These are phyloP conservation scores for Talaromyces rugulosus DNA, from an alignment of 2,329 filamentous ascomycete species.

Conservation along the genomic window DNA sequence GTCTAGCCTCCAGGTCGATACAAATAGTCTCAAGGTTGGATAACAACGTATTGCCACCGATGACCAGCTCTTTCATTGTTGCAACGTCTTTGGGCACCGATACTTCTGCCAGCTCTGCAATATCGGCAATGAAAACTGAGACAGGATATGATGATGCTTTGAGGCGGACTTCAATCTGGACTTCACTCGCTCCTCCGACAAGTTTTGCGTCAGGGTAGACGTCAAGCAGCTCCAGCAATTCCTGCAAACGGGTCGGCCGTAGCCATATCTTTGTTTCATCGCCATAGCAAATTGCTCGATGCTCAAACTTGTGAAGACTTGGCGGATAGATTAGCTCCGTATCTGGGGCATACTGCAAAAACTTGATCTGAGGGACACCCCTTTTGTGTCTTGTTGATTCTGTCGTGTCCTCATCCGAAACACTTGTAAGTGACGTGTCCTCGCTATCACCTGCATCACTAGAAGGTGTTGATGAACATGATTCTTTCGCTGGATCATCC, in stretches of 20 bases:
- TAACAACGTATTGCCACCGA: slow-evolving; percentile 85
- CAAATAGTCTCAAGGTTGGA: slow-evolving; percentile 88
- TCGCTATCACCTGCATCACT: neutral
- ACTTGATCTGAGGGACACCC: slow-evolving; percentile 81
- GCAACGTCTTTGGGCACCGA: slow-evolving; percentile 57
- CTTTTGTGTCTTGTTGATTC: slow-evolving; percentile 33
- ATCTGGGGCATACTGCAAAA: slow-evolving; percentile 90
- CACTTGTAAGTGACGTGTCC: neutral
- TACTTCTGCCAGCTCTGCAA: slow-evolving; percentile 80
- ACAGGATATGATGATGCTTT: slow-evolving; percentile 86
- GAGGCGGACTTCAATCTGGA: slow-evolving; percentile 98
- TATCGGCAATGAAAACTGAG: slow-evolving; percentile 90
- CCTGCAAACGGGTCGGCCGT: slow-evolving; percentile 77
- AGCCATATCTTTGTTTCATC: slow-evolving; percentile 96
- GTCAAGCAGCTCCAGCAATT: slow-evolving; percentile 90
- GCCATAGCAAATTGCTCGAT: slow-evolving; percentile 79
- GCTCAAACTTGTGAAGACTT: slow-evolving; percentile 73
- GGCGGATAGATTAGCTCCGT: slow-evolving; percentile 96
- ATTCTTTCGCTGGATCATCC: slow-evolving; percentile 14
- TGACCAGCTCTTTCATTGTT: slow-evolving; percentile 75
- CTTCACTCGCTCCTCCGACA: slow-evolving; percentile 93
- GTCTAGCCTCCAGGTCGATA: slow-evolving; percentile 72
- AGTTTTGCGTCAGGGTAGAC: slow-evolving; percentile 83
- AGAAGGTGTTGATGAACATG: slow-evolving; percentile 10
- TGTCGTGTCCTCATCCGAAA: slow-evolving; percentile 55